Evolutionary conservation across 805 yeast species (phyloP), one percentile per base, ranked within the genome.

Genomic region (Saccharomyces jurei): DNA sequence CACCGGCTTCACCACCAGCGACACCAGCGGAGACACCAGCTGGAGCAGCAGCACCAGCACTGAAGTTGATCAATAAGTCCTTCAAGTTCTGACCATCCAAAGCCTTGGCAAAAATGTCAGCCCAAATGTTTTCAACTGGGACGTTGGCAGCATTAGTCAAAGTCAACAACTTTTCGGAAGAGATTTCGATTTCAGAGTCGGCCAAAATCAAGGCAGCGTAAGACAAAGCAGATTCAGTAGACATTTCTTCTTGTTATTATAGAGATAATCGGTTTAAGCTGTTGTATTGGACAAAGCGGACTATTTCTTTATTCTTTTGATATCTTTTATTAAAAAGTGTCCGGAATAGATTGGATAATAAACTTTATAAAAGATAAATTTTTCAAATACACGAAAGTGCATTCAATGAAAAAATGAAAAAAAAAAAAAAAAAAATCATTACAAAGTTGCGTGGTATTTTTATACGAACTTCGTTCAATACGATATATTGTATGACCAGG

Each of bases 201-300:
- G 97, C 96, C 78, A 92, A 83, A 81, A 92, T 90, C 78, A 92
- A 85, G 74, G 98, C 96, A 77, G 99, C 98, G 87, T 89, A 90
- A 69, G 97, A 87, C 74, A 89, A 89, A 74, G 92, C 84, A 72
- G 96, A 83, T 83, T 90, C 96, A 60, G 74, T 66, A 77, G 96
- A 87, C 63, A 57, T 63, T 61, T 59, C 52, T 56, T 54, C 17
- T 55, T 36, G 31, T 21, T 46, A 44, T 29, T 26, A 28, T 53
- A 50, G 55, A 53, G 58, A 55, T 55, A 55, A 55, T 55, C 58
- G 49, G 48, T 50, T 55, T 55, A 55, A 55, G 58, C 58, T 55
- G 22, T 28, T 31, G 32, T 50, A 25, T 26, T 46, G 21, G 27
- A 51, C 36, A 48, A 46, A 55, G 58, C 58, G 52, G 58, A 55